phyloP scores from a whole-genome alignment of 371 early-diverging fungal genomes.

The Lichtheimia ornata region DNA sequence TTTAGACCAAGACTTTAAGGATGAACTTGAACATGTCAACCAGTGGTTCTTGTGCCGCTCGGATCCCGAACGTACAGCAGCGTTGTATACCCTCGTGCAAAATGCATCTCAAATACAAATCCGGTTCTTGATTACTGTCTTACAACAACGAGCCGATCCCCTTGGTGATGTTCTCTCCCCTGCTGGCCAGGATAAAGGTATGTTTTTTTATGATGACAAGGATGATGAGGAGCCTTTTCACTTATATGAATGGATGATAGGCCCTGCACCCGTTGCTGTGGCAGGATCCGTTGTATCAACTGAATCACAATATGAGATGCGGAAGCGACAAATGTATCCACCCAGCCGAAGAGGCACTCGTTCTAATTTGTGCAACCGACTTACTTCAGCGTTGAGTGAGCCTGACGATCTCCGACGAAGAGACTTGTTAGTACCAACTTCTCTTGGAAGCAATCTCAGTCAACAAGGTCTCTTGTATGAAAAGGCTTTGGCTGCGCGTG shows the following conservation, averaged over 20 bases:
- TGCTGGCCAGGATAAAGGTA: constrained; percentile 66
- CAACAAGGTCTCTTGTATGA: constrained; percentile 40
- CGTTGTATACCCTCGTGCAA: constrained; percentile 89
- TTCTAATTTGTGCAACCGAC: constrained; percentile 24
- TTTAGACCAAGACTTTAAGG: constrained; percentile 90
- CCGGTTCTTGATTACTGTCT: constrained; percentile 89
- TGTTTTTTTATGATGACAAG: background rate
- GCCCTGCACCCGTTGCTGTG: constrained; percentile 15
- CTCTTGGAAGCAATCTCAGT: constrained; percentile 19
- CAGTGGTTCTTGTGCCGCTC: constrained; percentile 92
- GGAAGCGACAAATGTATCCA: constrained; percentile 39
- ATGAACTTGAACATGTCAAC: constrained; percentile 92
- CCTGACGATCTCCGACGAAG: constrained; percentile 46
- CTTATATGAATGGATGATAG: background rate
- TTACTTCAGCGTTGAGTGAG: constrained; percentile 43
- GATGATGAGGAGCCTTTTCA: background rate
- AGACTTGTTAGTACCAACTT: constrained; percentile 29
- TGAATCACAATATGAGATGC: constrained; percentile 37
- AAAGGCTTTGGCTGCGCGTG: constrained; percentile 43
- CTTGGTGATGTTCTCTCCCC: constrained; percentile 55
- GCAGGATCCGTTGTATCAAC: constrained; percentile 39
- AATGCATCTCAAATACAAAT: constrained; percentile 91
- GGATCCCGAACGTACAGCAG: constrained; percentile 91
- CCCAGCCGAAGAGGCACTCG: constrained; percentile 24
- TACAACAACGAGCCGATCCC: constrained; percentile 88